phyloP scores from a whole-genome alignment of 192 early-diverging fungal species.

The Coemansia sp. region DNA sequence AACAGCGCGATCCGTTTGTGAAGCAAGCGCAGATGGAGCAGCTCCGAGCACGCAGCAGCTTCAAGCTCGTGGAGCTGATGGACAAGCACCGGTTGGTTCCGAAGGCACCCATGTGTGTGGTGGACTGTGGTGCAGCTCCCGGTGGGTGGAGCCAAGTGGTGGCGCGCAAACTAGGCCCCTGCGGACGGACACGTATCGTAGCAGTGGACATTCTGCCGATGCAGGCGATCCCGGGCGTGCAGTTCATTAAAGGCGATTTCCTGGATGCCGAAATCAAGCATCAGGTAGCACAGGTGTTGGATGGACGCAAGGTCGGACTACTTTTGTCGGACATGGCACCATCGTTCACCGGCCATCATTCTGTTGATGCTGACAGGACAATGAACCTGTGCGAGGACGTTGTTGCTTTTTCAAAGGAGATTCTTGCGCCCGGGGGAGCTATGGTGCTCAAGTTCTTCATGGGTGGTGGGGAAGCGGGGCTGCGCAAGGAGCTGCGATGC shows the following conservation, averaged over 20 bases:
- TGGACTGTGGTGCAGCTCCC: conserved; percentile 71
- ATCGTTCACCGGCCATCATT: conserved; percentile 69
- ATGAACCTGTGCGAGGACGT: conserved; percentile 71
- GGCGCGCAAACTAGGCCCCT: conserved; percentile 18
- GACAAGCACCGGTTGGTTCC: conserved; percentile 54
- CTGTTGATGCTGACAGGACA: conserved; percentile 64
- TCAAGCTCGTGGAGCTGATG: conserved; percentile 66
- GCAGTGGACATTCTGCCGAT: conserved; percentile 72
- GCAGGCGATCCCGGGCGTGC: conserved; percentile 64
- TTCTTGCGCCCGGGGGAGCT: conserved; percentile 24
- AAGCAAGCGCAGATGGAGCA: conserved; percentile 55
- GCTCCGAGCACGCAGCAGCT: conserved; percentile 72
- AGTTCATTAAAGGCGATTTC: conserved; percentile 71
- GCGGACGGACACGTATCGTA: conserved; percentile 42
- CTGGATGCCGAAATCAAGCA: conserved; percentile 41
- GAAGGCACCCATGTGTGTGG: conserved; percentile 31
- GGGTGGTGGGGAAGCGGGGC: conserved; percentile 59
- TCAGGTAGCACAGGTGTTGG: conserved; percentile 36
- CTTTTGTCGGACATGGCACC: conserved; percentile 80
- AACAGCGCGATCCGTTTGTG: conserved; percentile 70
- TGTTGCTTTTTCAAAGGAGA: conserved; percentile 60
- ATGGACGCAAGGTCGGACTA: conserved; percentile 41
- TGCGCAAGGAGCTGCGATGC: conserved; percentile 45
- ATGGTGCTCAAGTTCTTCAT: conserved; percentile 65
- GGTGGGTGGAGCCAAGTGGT: conserved; percentile 81